Conservation (phyloP, 2,329 filamentous ascomycete species). For the Mariannaea sp. region DNA sequence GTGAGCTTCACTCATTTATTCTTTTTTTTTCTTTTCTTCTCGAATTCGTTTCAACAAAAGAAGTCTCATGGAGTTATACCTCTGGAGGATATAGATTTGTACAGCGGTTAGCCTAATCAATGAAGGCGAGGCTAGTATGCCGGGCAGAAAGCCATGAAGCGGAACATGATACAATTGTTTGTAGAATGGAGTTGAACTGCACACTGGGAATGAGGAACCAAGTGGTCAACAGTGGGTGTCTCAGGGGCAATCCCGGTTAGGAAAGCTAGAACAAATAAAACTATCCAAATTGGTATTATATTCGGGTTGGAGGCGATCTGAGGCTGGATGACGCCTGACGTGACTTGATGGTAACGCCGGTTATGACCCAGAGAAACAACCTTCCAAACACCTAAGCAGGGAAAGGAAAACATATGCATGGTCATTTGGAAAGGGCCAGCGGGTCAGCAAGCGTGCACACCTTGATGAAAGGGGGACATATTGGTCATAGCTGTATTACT, state of each 20-base stretch:
- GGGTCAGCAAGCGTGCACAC: no score
- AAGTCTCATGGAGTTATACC: constrained; percentile 11
- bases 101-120: constrained; percentile 14
- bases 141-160: background rate
- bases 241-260: background rate
- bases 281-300: background rate
- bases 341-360: background rate
- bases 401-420: no score
- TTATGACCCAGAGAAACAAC: no score
- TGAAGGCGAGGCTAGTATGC: constrained; percentile 6
- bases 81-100: constrained; percentile 22
- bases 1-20: constrained; percentile 31
- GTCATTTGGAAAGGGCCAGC: no score
- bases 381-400: no score
- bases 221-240: background rate
- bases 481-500: no score
- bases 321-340: no score
- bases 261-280: background rate
- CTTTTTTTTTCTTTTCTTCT: background rate
- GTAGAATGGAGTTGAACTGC: constrained; percentile 21
- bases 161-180: constrained; percentile 15
- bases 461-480: no score
- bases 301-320: background rate
- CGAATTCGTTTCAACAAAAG: no score
- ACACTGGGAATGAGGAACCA: background rate